phyloP scores from a whole-genome alignment of 257 asterid genomes.

The Solanum chilense region DNA sequence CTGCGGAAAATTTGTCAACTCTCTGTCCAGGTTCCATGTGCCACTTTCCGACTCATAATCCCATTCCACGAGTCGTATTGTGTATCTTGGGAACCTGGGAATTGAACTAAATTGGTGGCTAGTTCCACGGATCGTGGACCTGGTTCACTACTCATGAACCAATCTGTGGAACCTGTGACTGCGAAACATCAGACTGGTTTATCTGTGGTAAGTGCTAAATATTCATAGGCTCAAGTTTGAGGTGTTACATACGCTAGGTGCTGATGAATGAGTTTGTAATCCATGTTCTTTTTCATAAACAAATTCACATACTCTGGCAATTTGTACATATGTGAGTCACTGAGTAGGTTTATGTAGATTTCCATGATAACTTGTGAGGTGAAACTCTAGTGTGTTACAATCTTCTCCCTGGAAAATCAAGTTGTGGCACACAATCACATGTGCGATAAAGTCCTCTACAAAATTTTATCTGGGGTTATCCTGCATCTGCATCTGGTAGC shows the following conservation, averaged over 20 bases:
- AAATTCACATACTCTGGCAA: not conserved
- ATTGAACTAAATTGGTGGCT: not conserved
- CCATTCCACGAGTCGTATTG: not conserved
- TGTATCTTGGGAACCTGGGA: not conserved
- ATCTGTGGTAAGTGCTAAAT: not conserved
- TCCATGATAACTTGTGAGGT: not conserved
- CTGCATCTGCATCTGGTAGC: not conserved
- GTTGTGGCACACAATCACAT: not conserved
- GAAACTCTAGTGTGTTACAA: not conserved
- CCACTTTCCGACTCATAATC: not conserved
- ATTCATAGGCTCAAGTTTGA: not conserved
- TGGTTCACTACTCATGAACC: not conserved
- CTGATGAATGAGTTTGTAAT: not conserved
- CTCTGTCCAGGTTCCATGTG: not conserved
- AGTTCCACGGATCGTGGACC: not conserved
- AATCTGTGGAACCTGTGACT: not conserved
- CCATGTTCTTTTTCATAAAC: not conserved
- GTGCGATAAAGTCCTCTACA: not conserved
- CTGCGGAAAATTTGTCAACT: not conserved
- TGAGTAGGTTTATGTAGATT: not conserved
- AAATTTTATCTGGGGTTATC: not conserved
- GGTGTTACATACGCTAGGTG: not conserved
- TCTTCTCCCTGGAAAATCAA: not conserved
- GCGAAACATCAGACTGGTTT: not conserved
- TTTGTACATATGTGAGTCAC: not conserved